Evolutionary conservation across 306 rosid genomes (phyloP), one percentile per base, ranked within the genome.

Genomic region (Trichosanthes truncata): DNA sequence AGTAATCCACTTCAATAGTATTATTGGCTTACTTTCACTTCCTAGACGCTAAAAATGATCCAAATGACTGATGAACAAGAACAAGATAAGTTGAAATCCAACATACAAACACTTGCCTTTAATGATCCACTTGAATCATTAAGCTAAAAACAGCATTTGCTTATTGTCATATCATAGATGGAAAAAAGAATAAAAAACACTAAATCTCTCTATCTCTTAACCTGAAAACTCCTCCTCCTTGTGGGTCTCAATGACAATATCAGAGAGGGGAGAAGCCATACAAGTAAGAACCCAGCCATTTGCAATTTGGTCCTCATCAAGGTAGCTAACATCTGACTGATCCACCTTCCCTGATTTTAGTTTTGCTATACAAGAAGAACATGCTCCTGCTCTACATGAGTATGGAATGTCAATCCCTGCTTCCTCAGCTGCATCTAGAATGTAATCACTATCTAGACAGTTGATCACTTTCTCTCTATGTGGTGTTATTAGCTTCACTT

Each of bases 361-460:
- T 76, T 86, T 93, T 0, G 89, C 98, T 9, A 87, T 91, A 49
- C 98, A 93, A 0, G 96, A 77, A 46, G 96, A 90, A 88, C 97
- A 93, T 17, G 98, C 84, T 2, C 98, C 98, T 7, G 98, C 96
- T 31, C 98, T 84, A 85, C 97, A 93, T 0, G 98, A 93, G 89
- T 92, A 92, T 0, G 97, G 98, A 36, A 92, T 88, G 10, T 93
- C 98, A 6, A 87, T 0, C 2, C 91, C 91, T 0, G 9, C 0
- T 10, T 89, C 91, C 84, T 93, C 98, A 0, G 98, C 97, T 0
- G n/a, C 79, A 80, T 93, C 97, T 10, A 93, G 85, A 18, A 93
- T 83, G 91, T 89, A 91, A 0, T 25, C 83, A n/a, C 86, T 87
- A 23, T 83, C 93, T 0, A 89, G 86, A 84, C 97, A 92, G 0